Percentiles rank a stretch among this genome's conserved stretches.
Evolutionary conservation across 768 basidiomycete species (phyloP).

Genomic region (Termitomyces sp.): DNA sequence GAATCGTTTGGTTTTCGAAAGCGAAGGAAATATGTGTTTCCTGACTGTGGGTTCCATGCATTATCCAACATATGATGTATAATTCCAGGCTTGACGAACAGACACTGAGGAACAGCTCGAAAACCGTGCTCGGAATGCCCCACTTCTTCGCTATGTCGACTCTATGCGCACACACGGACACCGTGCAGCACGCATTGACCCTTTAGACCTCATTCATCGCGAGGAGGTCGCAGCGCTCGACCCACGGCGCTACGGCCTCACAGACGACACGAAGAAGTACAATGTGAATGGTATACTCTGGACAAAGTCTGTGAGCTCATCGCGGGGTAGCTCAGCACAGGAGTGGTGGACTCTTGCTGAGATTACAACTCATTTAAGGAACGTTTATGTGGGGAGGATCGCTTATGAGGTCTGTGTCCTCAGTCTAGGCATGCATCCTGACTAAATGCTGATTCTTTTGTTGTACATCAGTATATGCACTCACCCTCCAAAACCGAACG

Average conservation of each 20-base stretch:
- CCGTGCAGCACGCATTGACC: conserved; percentile 81
- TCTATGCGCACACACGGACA: conserved; percentile 83
- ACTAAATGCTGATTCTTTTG: background rate
- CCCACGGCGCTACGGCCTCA: conserved; percentile 71
- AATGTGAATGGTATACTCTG: conserved; percentile 81
- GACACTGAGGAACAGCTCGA: conserved; percentile 61
- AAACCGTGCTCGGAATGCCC: conserved; percentile 67
- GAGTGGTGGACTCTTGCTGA: conserved; percentile 43
- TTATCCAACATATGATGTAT: background rate
- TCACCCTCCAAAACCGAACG: conserved; percentile 81
- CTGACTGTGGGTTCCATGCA: conserved; percentile 55
- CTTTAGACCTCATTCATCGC: conserved; percentile 80
- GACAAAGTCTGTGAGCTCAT: conserved; percentile 35
- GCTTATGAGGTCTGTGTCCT: conserved; percentile 63
- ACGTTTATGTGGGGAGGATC: conserved; percentile 77
- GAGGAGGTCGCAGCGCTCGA: conserved; percentile 75
- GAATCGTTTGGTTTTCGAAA: conserved; percentile 76
- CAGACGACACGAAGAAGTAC: conserved; percentile 45
- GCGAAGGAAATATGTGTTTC: conserved; percentile 52
- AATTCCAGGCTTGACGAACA: conserved; percentile 17
- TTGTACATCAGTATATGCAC: conserved; percentile 61
- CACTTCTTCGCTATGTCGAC: conserved; percentile 84
- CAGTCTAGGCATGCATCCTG: background rate
- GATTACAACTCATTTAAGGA: conserved; percentile 63
- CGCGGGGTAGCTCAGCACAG: background rate